phyloP scores from a whole-genome alignment of 306 rosid species.

The Quercus rubra region DNA sequence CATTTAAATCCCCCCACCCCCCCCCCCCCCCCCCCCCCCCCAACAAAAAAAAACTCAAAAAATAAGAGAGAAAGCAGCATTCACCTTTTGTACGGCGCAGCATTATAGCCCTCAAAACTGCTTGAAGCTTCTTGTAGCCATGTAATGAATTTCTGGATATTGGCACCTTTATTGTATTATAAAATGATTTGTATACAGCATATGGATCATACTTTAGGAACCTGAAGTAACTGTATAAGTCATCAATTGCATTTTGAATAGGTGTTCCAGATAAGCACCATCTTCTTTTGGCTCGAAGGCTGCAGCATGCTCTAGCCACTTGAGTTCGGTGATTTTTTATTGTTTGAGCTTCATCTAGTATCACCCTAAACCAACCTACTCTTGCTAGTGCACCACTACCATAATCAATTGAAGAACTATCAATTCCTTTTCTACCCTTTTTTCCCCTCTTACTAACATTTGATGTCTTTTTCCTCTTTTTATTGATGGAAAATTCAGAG shows the following conservation, averaged over 20 bases:
- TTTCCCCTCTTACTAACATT: constrained; percentile 57
- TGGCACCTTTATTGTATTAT: constrained; percentile 78
- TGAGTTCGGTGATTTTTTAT: constrained; percentile 98
- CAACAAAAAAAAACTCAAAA: not conserved
- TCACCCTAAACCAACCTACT: constrained; percentile 94
- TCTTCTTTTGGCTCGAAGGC: constrained; percentile 95
- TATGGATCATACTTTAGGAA: constrained; percentile 95
- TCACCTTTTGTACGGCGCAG: constrained; percentile 97
- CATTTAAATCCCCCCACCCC: not conserved
- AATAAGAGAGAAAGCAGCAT: not conserved
- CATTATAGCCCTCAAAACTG: constrained; percentile 97
- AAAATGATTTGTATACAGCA: constrained; percentile 84
- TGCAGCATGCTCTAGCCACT: constrained; percentile 98
- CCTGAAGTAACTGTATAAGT: constrained; percentile 92
- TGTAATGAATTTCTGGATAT: constrained; percentile 79
- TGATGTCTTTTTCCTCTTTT: constrained; percentile 65
- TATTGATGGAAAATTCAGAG: constrained; percentile 52
- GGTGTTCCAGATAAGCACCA: constrained; percentile 99
- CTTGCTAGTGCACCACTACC: constrained; percentile 78
- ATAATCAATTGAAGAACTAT: constrained; percentile 48
- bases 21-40: not conserved
- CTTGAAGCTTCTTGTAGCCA: constrained; percentile 98
- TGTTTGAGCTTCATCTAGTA: constrained; percentile 98
- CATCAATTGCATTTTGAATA: constrained; percentile 90
- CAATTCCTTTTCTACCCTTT: constrained; percentile 70